These are phyloP conservation scores for Naegleria fowleri DNA, from an alignment of 208 protist species.

Conservation along the genomic window DNA sequence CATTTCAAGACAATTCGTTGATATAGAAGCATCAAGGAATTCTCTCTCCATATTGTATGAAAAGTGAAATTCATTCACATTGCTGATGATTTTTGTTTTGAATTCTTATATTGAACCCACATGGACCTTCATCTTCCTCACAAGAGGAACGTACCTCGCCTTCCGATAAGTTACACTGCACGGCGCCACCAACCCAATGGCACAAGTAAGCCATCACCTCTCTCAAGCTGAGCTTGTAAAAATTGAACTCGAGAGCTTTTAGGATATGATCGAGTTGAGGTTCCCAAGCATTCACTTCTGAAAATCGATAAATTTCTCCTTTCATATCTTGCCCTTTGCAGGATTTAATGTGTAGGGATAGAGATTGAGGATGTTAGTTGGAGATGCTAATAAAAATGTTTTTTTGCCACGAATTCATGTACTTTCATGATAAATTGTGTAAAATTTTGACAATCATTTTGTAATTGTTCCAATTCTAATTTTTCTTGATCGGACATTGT, in stretches of 20 bases:
- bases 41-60: no score
- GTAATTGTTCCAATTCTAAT: not conserved
- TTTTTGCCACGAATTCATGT: not conserved
- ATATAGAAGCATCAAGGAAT: no score
- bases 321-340: not conserved
- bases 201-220: not conserved
- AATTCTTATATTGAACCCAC: not conserved
- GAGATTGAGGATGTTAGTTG: not conserved
- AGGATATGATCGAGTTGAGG: not conserved
- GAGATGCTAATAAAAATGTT: not conserved
- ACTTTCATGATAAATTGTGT: not conserved
- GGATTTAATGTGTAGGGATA: not conserved
- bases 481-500: not conserved
- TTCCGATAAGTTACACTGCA: not conserved
- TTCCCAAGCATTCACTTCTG: not conserved
- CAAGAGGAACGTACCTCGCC: not conserved
- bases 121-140: not conserved
- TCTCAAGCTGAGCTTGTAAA: not conserved
- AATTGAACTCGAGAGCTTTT: not conserved
- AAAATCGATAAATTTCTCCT: constrained; percentile 5
- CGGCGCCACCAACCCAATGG: not conserved
- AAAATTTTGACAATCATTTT: not conserved
- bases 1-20: no score
- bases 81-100: not conserved
- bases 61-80: not conserved